Evolutionary conservation across 2,329 filamentous ascomycete genomes (phyloP).

Genomic region (Nothomitra cinnamomea): DNA sequence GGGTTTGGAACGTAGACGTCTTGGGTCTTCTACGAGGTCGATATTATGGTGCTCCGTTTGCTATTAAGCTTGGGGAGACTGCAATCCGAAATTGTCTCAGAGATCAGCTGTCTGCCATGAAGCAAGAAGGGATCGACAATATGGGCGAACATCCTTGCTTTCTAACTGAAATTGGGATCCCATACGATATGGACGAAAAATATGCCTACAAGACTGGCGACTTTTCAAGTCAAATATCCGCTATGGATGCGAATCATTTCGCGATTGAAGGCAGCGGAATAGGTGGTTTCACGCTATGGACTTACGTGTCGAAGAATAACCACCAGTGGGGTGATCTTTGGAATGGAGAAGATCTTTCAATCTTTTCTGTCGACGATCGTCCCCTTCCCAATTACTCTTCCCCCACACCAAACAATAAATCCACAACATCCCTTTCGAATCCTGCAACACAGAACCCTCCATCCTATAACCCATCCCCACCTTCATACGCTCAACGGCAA

Average conservation of each 20-base stretch:
- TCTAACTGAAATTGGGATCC: conserved; percentile 91
- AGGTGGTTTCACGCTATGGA: conserved; percentile 80
- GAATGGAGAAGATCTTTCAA: conserved; percentile 95
- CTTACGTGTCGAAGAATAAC: conserved; percentile 68
- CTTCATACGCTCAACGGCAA: conserved; percentile 36
- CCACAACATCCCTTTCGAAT: conserved; percentile 29
- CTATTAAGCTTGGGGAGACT: conserved; percentile 79
- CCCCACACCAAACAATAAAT: conserved; percentile 23
- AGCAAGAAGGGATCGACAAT: conserved; percentile 72
- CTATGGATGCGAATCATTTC: conserved; percentile 92
- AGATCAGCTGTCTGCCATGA: conserved; percentile 69
- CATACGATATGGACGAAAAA: conserved; percentile 97
- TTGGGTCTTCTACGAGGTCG: conserved; percentile 78
- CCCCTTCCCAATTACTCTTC: conserved; percentile 26
- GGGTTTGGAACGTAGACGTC: conserved; percentile 91
- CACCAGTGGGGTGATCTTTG: conserved; percentile 84
- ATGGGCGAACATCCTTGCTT: conserved; percentile 80
- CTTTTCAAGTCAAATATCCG: conserved; percentile 79
- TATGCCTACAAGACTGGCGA: conserved; percentile 90
- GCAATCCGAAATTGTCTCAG: conserved; percentile 88
- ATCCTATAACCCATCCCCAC: conserved; percentile 24
- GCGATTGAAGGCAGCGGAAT: conserved; percentile 69
- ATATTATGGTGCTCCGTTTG: conserved; percentile 78
- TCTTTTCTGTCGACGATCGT: conserved; percentile 71
- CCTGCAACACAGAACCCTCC: conserved; percentile 19